Percentiles rank a stretch among this genome's conserved stretches.
phyloP scores from a whole-genome alignment of 176 grass and related monocot species.

The Otatea glauca region DNA sequence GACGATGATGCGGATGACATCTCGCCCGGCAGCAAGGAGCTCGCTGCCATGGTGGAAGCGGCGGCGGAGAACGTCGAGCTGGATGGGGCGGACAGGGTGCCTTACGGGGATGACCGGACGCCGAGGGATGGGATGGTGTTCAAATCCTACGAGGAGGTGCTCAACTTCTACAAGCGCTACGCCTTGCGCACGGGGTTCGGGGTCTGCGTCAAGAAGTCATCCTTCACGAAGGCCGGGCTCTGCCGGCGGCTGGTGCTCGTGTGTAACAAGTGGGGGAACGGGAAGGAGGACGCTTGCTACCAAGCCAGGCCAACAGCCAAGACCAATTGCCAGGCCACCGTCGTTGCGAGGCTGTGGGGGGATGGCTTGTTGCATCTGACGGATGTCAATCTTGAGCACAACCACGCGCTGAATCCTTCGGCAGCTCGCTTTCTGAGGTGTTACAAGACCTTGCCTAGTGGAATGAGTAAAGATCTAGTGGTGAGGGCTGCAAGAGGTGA shows the following conservation, averaged over 20 bases:
- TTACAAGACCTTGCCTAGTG: conserved; percentile 72
- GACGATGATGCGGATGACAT: conserved; percentile 51
- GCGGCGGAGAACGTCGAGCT: conserved; percentile 55
- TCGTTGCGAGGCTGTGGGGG: conserved; percentile 64
- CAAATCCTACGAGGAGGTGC: conserved; percentile 79
- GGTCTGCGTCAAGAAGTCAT: conserved; percentile 83
- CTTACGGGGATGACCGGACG: conserved; percentile 58
- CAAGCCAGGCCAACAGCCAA: conserved; percentile 73
- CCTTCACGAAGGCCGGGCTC: conserved; percentile 75
- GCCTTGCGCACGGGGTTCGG: conserved; percentile 73
- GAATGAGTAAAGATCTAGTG: conserved; percentile 68
- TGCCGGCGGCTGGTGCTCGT: conserved; percentile 74
- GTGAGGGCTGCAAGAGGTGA: conserved; percentile 63
- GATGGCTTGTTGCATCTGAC: conserved; percentile 71
- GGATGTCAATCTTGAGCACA: conserved; percentile 75
- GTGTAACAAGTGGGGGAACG: conserved; percentile 70
- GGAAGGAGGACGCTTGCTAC: conserved; percentile 76
- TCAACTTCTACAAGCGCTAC: conserved; percentile 82
- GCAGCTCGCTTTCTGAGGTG: conserved; percentile 61
- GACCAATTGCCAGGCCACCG: conserved; percentile 78
- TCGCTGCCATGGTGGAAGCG: conserved; percentile 45
- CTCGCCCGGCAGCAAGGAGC: conserved; percentile 48
- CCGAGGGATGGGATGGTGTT: conserved; percentile 76
- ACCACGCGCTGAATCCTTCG: conserved; percentile 61
- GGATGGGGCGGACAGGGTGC: conserved; percentile 22